phyloP scores from a whole-genome alignment of 345 rosid species.

The Cardamine resedifolia region DNA sequence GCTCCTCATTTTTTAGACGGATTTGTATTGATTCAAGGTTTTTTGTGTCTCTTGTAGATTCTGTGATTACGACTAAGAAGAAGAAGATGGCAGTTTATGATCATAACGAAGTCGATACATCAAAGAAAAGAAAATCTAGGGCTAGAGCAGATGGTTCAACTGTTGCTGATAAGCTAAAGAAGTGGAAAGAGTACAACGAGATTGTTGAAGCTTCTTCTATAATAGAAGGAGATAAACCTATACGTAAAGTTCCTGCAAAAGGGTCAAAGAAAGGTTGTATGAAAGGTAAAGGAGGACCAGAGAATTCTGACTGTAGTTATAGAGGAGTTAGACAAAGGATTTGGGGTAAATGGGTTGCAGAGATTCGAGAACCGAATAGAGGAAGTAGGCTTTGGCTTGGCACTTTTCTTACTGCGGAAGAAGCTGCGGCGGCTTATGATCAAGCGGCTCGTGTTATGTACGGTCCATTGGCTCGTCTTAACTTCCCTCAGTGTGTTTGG shows the following conservation, averaged over 20 bases:
- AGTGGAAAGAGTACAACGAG: constrained; percentile 62
- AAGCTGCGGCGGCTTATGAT: constrained; percentile 83
- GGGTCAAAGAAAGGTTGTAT: constrained; percentile 89
- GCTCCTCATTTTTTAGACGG: neutral
- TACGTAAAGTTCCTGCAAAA: constrained; percentile 57
- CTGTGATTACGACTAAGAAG: neutral
- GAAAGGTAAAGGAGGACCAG: constrained; percentile 95
- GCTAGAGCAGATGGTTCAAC: constrained; percentile 45
- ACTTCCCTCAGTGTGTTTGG: constrained; percentile 40
- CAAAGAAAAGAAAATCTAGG: constrained; percentile 54
- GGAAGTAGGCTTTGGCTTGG: constrained; percentile 86
- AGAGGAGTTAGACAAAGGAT: constrained; percentile 89
- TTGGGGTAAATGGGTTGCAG: constrained; percentile 99
- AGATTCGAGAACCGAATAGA: constrained; percentile 72
- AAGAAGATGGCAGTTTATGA: constrained; percentile 25
- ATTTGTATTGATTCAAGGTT: neutral
- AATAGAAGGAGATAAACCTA: constrained; percentile 28
- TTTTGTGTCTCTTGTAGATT: constrained; percentile 19
- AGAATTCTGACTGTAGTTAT: constrained; percentile 53
- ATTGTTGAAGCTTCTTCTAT: constrained; percentile 32
- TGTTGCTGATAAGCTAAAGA: constrained; percentile 54
- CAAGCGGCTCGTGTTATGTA: constrained; percentile 77
- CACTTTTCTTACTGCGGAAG: constrained; percentile 65
- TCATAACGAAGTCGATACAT: constrained; percentile 8
- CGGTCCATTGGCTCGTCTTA: constrained; percentile 64